A percentile compares a stretch with the other conserved stretches of the same genome.
Evolutionary conservation across 129 eudicot species (phyloP).

Genomic region (Scalesia atractyloides): DNA sequence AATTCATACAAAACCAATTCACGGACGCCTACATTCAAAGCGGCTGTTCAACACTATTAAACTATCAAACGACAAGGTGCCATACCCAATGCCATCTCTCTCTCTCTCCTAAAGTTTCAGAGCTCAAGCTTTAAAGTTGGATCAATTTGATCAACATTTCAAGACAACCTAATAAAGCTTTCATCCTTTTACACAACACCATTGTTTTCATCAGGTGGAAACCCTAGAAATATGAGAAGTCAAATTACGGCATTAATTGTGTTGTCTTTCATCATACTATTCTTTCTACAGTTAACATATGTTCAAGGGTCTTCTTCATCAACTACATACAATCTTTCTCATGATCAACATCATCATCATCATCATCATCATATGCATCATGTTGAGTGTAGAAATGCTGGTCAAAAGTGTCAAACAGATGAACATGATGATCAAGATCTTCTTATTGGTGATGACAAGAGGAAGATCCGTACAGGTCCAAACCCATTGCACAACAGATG

Average conservation of each 20-base stretch:
- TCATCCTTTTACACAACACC: conserved; percentile 7
- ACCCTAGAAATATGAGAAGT: conserved; percentile 12
- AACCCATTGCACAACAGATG: conserved; percentile 41
- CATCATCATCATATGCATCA: conserved; percentile 8
- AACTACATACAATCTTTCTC: conserved; percentile 22
- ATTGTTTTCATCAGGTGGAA: not conserved
- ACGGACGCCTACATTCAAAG: not conserved
- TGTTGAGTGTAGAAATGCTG: conserved; percentile 20
- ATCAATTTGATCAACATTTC: not conserved
- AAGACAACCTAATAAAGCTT: conserved; percentile 21
- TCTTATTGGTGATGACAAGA: conserved; percentile 34
- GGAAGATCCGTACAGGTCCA: conserved; percentile 42
- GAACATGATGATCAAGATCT: conserved; percentile 2
- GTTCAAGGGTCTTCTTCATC: conserved; percentile 22
- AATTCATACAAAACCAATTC: not conserved
- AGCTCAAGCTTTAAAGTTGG: conserved; percentile 18
- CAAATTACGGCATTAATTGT: conserved; percentile 15
- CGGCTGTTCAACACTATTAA: not conserved
- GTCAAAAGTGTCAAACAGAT: conserved; percentile 7
- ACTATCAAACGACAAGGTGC: conserved; percentile 2
- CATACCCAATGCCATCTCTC: conserved; percentile 3
- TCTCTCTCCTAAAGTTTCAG: conserved; percentile 10
- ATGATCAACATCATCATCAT: conserved; percentile 13
- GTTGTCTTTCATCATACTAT: conserved; percentile 10
- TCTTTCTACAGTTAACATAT: conserved; percentile 17